Conservation (phyloP, 2,329 filamentous ascomycete genomes). For the Claviceps arundinis region DNA sequence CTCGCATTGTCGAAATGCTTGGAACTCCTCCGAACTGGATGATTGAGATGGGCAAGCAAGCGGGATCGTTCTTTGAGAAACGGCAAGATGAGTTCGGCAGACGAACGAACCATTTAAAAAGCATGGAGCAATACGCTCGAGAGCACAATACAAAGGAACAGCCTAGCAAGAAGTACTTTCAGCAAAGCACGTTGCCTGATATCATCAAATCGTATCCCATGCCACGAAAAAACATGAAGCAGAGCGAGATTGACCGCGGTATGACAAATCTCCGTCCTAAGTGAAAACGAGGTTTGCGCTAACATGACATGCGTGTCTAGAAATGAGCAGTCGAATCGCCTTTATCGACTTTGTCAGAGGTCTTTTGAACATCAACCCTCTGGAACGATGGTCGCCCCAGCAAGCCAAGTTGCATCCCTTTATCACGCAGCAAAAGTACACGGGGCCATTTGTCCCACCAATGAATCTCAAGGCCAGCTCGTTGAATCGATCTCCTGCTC, state of each 20-base stretch:
- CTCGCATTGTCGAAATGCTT: conserved; percentile 94
- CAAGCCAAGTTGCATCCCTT: conserved; percentile 96
- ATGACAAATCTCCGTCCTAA: not conserved
- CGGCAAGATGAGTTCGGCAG: conserved; percentile 80
- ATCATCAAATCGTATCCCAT: conserved; percentile 98
- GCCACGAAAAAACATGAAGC: conserved; percentile 99
- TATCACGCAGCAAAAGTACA: conserved; percentile 96
- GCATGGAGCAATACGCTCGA: conserved; percentile 93
- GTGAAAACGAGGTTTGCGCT: not conserved
- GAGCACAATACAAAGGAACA: conserved; percentile 96
- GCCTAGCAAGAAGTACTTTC: conserved; percentile 99
- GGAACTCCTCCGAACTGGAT: conserved; percentile 96
- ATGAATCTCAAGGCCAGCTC: conserved; percentile 91
- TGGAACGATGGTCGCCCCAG: conserved; percentile 95
- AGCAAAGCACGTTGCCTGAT: conserved; percentile 82
- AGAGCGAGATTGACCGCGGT: conserved; percentile 92
- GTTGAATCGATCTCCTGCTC: conserved; percentile 74
- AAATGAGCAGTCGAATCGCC: conserved; percentile 95
- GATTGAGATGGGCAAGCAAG: conserved; percentile 97
- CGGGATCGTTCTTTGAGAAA: conserved; percentile 95
- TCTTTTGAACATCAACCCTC: conserved; percentile 81
- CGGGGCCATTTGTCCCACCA: conserved; percentile 86
- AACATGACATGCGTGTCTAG: conserved; percentile 32
- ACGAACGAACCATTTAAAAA: conserved; percentile 82
- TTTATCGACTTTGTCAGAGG: conserved; percentile 98